phyloP scores from a whole-genome alignment of 2,329 filamentous ascomycete species.

The Akanthomyces muscarius region DNA sequence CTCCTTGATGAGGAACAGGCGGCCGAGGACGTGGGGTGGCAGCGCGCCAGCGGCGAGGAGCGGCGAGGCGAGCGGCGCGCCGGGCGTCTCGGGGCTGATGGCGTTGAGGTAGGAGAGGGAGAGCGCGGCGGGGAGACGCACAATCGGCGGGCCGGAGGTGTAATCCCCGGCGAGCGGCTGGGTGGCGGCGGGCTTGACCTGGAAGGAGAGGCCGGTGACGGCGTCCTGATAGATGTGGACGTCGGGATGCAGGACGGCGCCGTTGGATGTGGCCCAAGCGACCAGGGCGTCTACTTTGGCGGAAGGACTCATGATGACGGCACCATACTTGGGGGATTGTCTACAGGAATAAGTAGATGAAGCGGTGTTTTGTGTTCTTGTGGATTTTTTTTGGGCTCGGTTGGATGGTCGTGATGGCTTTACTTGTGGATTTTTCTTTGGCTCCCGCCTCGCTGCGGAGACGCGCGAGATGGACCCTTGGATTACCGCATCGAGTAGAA shows the following conservation, averaged over 20 bases:
- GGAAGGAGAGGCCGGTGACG: slow-evolving; percentile 51
- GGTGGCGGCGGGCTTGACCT: slow-evolving; percentile 36
- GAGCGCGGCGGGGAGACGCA: slow-evolving; percentile 48
- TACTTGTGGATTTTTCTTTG: not conserved
- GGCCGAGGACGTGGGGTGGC: slow-evolving; percentile 57
- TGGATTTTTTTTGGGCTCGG: not conserved
- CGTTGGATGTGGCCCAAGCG: slow-evolving; percentile 45
- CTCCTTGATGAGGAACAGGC: slow-evolving; percentile 67
- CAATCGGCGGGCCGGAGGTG: slow-evolving; percentile 40
- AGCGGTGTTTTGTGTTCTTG: too few relatives aligned
- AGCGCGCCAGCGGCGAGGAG: slow-evolving; percentile 53
- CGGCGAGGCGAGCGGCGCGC: slow-evolving; percentile 65
- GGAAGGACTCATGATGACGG: slow-evolving; percentile 18
- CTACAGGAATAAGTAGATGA: too few relatives aligned
- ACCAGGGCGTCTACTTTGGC: slow-evolving; percentile 34
- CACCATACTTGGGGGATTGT: not conserved
- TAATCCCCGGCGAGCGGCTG: slow-evolving; percentile 19
- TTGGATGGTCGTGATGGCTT: not conserved
- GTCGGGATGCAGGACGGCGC: slow-evolving; percentile 45
- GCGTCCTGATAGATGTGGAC: slow-evolving; percentile 52
- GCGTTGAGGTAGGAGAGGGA: slow-evolving; percentile 59
- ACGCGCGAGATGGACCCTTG: not conserved
- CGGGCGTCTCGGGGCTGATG: slow-evolving; percentile 43
- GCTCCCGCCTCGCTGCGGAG: not conserved
- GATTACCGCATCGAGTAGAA: not conserved